Conservation (phyloP, 2,329 filamentous ascomycete species). For the Trichoderma hamatum region DNA sequence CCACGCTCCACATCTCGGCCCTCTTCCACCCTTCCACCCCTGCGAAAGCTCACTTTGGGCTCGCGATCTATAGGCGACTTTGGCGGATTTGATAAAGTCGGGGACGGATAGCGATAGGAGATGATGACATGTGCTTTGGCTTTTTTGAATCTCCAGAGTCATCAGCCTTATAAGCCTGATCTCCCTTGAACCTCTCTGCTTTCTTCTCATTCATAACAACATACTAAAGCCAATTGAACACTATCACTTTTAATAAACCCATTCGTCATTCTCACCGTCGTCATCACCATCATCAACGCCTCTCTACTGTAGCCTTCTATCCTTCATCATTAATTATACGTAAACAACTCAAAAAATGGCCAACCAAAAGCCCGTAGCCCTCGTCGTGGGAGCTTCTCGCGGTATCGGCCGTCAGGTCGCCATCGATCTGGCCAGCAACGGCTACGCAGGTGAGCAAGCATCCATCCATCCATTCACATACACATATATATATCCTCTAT, state of each 20-base stretch:
- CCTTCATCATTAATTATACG: neutral
- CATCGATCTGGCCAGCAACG: constrained; percentile 71
- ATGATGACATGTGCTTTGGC: neutral
- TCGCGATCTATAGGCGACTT: neutral
- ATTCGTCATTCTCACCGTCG: neutral
- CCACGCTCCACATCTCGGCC: neutral
- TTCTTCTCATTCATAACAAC: neutral
- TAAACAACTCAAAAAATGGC: constrained; percentile 28
- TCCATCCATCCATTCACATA: neutral
- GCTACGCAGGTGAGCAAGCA: constrained; percentile 63
- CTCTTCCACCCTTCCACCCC: neutral
- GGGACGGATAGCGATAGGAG: neutral
- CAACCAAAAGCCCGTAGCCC: constrained; percentile 57
- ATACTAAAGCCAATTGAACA: neutral
- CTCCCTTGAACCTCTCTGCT: neutral
- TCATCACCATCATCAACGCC: neutral
- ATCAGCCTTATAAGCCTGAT: neutral
- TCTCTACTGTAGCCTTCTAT: neutral
- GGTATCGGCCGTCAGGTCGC: constrained; percentile 83
- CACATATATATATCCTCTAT: too few species aligned
- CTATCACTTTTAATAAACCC: neutral
- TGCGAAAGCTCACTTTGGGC: too few species aligned
- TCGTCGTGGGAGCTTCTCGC: constrained; percentile 75
- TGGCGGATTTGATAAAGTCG: neutral
- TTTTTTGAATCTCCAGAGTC: neutral